A percentile compares a stretch with the other conserved stretches of the same genome.
These are phyloP conservation scores for Lepiota brunneoincarnata DNA, from an alignment of 768 basidiomycete genomes.

Conservation along the genomic window DNA sequence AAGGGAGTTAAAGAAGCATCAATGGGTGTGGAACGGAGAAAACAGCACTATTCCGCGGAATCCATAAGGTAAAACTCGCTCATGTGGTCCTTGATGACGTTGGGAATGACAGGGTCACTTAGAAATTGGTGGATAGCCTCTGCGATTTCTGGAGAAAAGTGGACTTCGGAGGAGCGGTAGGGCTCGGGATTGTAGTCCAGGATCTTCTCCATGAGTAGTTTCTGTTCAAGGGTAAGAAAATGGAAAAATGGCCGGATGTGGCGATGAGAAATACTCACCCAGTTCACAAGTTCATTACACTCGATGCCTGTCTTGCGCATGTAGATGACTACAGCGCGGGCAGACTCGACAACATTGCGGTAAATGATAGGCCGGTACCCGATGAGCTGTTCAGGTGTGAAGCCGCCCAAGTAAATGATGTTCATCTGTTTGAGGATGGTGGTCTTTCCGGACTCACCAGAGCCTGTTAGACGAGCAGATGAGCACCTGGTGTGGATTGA, in stretches of 20 bases:
- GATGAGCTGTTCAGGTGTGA: constrained; percentile 90
- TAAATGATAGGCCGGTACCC: constrained; percentile 79
- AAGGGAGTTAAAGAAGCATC: not conserved
- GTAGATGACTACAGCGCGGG: constrained; percentile 79
- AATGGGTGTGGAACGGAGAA: not conserved
- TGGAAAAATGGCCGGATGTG: not conserved
- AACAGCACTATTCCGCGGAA: constrained; percentile 85
- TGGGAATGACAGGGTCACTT: constrained; percentile 63
- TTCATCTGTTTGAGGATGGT: constrained; percentile 98
- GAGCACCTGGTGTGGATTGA: not conserved
- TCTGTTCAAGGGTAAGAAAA: not conserved
- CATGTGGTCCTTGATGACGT: constrained; percentile 52
- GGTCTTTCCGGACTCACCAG: constrained; percentile 92
- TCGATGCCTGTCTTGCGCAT: constrained; percentile 86
- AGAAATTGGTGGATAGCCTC: constrained; percentile 66
- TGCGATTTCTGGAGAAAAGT: constrained; percentile 63
- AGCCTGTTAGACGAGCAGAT: constrained; percentile 40
- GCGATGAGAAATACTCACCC: constrained; percentile 34
- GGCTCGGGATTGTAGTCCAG: constrained; percentile 54
- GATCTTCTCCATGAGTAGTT: constrained; percentile 54
- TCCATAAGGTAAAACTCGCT: constrained; percentile 94
- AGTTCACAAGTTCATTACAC: constrained; percentile 63
- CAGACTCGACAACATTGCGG: constrained; percentile 85
- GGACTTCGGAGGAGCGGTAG: constrained; percentile 33
- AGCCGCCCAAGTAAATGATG: constrained; percentile 93